These are phyloP conservation scores for Pseudopithomyces maydicus DNA, from an alignment of 2,329 filamentous ascomycete genomes.

Conservation along the genomic window DNA sequence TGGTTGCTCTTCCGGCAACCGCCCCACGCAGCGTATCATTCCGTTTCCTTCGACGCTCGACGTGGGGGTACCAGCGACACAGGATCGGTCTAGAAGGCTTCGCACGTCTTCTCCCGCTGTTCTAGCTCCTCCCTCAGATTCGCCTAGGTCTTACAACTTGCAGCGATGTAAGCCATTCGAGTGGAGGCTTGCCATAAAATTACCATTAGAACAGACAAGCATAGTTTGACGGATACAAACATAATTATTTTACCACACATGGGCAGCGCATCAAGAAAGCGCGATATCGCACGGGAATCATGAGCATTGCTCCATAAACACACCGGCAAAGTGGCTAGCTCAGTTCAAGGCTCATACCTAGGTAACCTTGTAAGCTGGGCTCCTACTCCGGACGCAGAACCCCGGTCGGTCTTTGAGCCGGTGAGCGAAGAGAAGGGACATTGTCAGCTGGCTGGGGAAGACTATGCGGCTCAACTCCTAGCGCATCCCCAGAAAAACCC, in stretches of 20 bases:
- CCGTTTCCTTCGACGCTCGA: neutral
- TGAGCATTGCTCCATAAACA: neutral
- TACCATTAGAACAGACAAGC: neutral
- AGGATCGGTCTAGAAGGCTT: slow-evolving; percentile 4
- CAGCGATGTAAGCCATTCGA: neutral
- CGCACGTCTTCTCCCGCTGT: neutral
- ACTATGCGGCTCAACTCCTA: neutral
- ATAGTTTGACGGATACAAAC: neutral
- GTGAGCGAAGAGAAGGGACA: slow-evolving; percentile 4
- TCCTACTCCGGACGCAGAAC: neutral
- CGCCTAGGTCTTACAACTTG: neutral
- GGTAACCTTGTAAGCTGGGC: neutral
- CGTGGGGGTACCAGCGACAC: slow-evolving; percentile 2
- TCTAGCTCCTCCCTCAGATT: neutral
- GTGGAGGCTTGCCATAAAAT: neutral
- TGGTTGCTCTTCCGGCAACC: neutral
- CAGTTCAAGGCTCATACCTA: neutral
- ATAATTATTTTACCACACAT: neutral
- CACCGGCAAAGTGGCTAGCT: neutral
- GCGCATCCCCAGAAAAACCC: neutral
- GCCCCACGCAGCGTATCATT: neutral
- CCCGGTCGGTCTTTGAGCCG: slow-evolving; percentile 4
- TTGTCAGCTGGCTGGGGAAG: neutral
- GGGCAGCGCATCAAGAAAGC: neutral
- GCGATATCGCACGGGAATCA: neutral